These are phyloP conservation scores for Deinandra increscens DNA, from an alignment of 129 eudicot genomes.

Conservation along the genomic window DNA sequence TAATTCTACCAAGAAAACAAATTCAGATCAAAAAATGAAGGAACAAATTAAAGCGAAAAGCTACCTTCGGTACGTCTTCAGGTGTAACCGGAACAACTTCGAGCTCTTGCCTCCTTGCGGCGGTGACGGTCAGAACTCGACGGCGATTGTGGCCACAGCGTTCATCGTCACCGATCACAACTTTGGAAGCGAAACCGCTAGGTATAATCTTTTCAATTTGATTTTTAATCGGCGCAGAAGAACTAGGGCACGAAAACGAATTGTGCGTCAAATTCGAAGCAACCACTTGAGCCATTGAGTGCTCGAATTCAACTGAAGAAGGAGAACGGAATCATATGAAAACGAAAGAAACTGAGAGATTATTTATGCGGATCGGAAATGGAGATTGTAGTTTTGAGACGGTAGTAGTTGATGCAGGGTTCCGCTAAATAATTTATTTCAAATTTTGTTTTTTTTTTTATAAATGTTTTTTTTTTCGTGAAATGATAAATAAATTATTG, in stretches of 20 bases:
- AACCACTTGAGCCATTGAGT: slow-evolving; percentile 59
- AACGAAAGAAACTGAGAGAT: not conserved
- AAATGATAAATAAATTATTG: too few species aligned
- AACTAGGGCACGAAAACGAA: slow-evolving; percentile 37
- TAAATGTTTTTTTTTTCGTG: too few species aligned
- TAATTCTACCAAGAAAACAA: not conserved
- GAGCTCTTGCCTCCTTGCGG: slow-evolving; percentile 54
- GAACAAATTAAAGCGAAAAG: not conserved
- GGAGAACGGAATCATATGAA: not conserved
- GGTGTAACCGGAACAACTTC: slow-evolving; percentile 76
- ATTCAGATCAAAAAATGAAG: not conserved
- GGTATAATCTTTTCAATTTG: slow-evolving; percentile 52
- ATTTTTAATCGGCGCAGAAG: slow-evolving; percentile 30
- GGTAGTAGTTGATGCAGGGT: slow-evolving; percentile 7
- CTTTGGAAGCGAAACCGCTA: slow-evolving; percentile 35
- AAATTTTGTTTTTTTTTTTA: not conserved
- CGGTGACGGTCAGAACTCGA: slow-evolving; percentile 34
- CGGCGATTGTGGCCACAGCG: slow-evolving; percentile 13
- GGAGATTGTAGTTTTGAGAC: not conserved
- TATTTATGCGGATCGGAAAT: not conserved
- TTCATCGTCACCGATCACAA: slow-evolving; percentile 27
- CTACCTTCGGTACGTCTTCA: slow-evolving; percentile 65
- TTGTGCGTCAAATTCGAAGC: slow-evolving; percentile 48
- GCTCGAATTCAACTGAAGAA: not conserved
- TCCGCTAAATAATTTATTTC: slow-evolving; percentile 4